Percentiles rank a stretch among this genome's conserved stretches.
Evolutionary conservation across 2,329 filamentous ascomycete genomes (phyloP).

Genomic region (Penicillium sp.): DNA sequence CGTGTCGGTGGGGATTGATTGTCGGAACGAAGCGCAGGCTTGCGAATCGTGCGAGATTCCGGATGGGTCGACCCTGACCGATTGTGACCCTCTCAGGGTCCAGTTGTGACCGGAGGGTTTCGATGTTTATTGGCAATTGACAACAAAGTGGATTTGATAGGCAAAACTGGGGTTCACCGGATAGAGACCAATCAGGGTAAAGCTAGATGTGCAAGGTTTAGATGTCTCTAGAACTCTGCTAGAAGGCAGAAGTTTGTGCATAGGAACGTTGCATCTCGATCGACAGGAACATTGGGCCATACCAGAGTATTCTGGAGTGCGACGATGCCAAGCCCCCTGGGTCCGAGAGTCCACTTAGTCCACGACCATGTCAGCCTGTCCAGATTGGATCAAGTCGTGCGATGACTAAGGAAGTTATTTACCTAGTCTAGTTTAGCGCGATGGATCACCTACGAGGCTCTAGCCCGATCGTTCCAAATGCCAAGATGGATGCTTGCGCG

Average conservation of each 20-base stretch:
- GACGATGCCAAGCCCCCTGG: slow-evolving; percentile 25
- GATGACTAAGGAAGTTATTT: neutral
- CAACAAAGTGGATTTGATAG: neutral
- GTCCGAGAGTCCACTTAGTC: slow-evolving; percentile 1
- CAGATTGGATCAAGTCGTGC: neutral
- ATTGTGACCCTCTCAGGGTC: slow-evolving; percentile 11
- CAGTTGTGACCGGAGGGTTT: slow-evolving; percentile 7
- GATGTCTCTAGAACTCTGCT: slow-evolving; percentile 1
- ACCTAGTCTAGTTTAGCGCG: slow-evolving; percentile 21
- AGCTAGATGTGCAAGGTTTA: neutral
- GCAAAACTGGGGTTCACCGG: neutral
- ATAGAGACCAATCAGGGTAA: neutral
- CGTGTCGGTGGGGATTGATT: slow-evolving; percentile 2
- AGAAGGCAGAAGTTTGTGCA: neutral
- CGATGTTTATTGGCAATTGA: slow-evolving; percentile 3
- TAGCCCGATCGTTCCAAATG: slow-evolving; percentile 32
- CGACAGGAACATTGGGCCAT: slow-evolving; percentile 20
- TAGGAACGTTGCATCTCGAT: slow-evolving; percentile 10
- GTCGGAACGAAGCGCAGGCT: slow-evolving; percentile 15
- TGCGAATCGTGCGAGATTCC: slow-evolving; percentile 11
- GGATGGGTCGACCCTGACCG: slow-evolving; percentile 4
- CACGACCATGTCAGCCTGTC: neutral
- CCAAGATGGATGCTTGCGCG: slow-evolving; percentile 43
- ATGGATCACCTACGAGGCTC: slow-evolving; percentile 19
- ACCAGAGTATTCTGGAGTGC: slow-evolving; percentile 19